phyloP scores from a whole-genome alignment of 164 flowering plant genomes.

The Stephania japonica region DNA sequence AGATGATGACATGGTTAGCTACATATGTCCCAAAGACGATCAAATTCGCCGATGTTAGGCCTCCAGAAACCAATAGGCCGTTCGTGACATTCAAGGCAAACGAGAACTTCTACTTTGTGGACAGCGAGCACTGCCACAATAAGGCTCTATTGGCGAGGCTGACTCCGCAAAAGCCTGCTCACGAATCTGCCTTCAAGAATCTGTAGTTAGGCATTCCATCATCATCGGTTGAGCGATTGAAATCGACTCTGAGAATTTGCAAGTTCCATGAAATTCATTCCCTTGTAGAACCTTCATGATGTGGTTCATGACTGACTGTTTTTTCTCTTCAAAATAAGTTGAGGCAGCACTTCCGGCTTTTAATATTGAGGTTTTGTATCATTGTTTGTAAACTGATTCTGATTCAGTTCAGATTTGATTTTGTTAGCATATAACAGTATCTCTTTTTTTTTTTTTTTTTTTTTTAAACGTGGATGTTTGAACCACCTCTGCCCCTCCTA shows the following conservation, averaged over 20 bases:
- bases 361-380: background rate
- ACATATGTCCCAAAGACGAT: conserved; percentile 55
- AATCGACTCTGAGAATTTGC: too few relatives aligned
- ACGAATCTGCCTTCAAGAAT: conserved; percentile 73
- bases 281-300: too few relatives aligned
- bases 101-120: conserved; percentile 65
- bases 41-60: conserved; percentile 70
- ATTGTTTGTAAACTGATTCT: background rate
- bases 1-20: conserved; percentile 92
- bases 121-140: conserved; percentile 73
- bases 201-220: conserved; percentile 10
- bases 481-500: too few relatives aligned
- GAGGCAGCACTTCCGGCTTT: background rate
- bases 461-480: too few relatives aligned
- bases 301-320: background rate
- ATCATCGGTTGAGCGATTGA: background rate
- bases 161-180: conserved; percentile 56
- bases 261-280: too few relatives aligned
- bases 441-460: too few relatives aligned
- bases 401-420: background rate
- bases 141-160: conserved; percentile 86
- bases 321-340: background rate
- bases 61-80: conserved; percentile 68
- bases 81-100: conserved; percentile 84
- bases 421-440: too few relatives aligned